These are phyloP conservation scores for Fusarium torreyae DNA, from an alignment of 2,329 filamentous ascomycete genomes.

Conservation along the genomic window DNA sequence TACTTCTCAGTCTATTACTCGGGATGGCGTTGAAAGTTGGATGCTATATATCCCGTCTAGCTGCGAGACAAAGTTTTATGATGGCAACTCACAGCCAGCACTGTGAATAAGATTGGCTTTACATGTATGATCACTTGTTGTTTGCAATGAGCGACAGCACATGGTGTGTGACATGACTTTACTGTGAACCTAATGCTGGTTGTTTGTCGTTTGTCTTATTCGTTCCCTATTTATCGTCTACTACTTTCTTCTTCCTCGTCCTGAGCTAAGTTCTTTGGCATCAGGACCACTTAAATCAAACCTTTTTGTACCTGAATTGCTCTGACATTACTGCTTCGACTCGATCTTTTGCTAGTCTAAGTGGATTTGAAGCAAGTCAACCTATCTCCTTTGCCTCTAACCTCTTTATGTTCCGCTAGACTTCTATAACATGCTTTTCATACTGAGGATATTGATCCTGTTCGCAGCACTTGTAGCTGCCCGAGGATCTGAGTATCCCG, in stretches of 20 bases:
- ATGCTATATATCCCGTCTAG: constrained; percentile 2
- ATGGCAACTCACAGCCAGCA: neutral
- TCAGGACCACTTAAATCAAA: too few species aligned
- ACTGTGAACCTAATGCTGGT: neutral
- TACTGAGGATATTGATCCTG: constrained; percentile 3
- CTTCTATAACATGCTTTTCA: constrained; percentile 16
- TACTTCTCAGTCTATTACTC: neutral
- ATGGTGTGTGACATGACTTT: neutral
- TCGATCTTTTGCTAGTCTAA: neutral
- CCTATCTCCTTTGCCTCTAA: neutral
- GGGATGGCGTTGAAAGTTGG: neutral
- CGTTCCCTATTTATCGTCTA: neutral
- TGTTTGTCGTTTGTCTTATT: neutral
- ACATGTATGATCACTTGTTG: neutral
- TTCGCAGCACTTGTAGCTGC: constrained; percentile 9
- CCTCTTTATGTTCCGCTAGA: neutral
- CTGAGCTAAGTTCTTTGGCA: neutral
- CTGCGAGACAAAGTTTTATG: constrained; percentile 8
- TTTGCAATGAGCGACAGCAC: neutral
- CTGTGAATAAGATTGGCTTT: neutral
- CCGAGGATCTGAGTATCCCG: neutral
- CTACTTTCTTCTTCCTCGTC: neutral
- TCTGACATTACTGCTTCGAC: neutral
- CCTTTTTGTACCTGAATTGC: neutral
- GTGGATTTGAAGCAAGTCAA: neutral